Conservation (phyloP, 345 rosid species). For the Raphanus sativus region DNA sequence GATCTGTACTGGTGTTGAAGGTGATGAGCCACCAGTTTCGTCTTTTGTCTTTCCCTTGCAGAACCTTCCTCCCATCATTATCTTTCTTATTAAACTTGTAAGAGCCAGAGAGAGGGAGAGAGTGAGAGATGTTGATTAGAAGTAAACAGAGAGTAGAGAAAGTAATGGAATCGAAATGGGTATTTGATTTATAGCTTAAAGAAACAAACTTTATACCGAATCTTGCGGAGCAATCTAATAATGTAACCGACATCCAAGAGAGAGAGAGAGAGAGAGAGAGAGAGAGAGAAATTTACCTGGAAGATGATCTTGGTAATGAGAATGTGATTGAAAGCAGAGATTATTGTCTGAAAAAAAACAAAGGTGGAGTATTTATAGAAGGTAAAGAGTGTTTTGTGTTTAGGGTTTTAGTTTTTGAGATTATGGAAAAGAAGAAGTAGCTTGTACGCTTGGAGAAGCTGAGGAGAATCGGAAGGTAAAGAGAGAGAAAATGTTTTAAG, state of each 20-base stretch:
- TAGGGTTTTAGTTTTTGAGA: constrained; percentile 12
- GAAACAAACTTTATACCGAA: not conserved
- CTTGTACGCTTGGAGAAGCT: constrained; percentile 37
- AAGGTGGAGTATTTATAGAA: not conserved
- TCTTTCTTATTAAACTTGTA: not conserved
- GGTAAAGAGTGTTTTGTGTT: constrained; percentile 4
- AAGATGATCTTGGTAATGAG: constrained; percentile 10
- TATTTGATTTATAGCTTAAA: constrained; percentile 1
- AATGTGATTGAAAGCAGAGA: constrained; percentile 7
- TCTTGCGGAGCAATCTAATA: constrained; percentile 24
- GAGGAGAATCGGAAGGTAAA: not conserved
- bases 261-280: not conserved
- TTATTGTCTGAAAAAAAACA: not conserved
- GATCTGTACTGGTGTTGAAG: constrained; percentile 39
- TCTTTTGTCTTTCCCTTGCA: not conserved
- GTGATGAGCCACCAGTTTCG: not conserved
- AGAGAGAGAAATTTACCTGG: constrained; percentile 22
- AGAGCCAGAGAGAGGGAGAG: not conserved
- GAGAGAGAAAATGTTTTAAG: constrained; percentile 19
- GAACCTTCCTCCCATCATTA: constrained; percentile 48
- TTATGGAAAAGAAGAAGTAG: constrained; percentile 28
- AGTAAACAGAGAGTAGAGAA: not conserved
- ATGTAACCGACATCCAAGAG: not conserved
- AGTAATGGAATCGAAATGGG: constrained; percentile 10
- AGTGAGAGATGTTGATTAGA: not conserved